Percentiles rank a stretch among this genome's conserved stretches.
Evolutionary conservation across 352 stramenopile species (phyloP).

Genomic region (Stephanocyclus meneghinianus): DNA sequence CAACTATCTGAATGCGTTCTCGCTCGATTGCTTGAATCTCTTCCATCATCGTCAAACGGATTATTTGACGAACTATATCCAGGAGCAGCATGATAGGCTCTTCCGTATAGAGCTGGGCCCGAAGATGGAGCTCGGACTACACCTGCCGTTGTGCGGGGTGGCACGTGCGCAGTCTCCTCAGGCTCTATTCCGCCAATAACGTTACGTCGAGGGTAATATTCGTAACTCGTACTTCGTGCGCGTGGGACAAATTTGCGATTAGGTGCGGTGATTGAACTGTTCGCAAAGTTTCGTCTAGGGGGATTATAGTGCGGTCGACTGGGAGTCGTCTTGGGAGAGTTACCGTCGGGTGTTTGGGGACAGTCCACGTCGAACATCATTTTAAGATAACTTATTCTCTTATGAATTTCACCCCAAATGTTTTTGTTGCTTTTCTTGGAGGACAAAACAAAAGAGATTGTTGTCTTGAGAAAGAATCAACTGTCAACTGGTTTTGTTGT

Average conservation of each 20-base stretch:
- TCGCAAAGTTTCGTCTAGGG: not conserved
- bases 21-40: constrained; percentile 5
- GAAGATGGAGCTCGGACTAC: not conserved
- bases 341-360: constrained; percentile 43
- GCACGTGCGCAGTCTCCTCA: constrained; percentile 1
- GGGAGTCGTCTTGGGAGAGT: constrained; percentile 1
- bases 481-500: no score
- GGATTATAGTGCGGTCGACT: not conserved
- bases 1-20: constrained; percentile 38
- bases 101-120: not conserved
- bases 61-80: constrained; percentile 3
- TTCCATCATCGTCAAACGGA: constrained; percentile 27
- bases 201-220: not conserved
- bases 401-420: no score
- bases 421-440: no score
- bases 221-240: not conserved
- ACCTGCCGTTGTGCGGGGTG: not conserved
- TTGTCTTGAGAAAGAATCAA: no score
- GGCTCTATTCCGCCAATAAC: constrained; percentile 9
- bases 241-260: constrained; percentile 5
- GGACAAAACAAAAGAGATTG: no score
- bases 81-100: constrained; percentile 3
- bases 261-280: not conserved
- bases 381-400: no score
- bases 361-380: constrained; percentile 53